A percentile compares a stretch with the other conserved stretches of the same genome.
phyloP scores from a whole-genome alignment of 257 asterid genomes.

The Solanum medicagineum region DNA sequence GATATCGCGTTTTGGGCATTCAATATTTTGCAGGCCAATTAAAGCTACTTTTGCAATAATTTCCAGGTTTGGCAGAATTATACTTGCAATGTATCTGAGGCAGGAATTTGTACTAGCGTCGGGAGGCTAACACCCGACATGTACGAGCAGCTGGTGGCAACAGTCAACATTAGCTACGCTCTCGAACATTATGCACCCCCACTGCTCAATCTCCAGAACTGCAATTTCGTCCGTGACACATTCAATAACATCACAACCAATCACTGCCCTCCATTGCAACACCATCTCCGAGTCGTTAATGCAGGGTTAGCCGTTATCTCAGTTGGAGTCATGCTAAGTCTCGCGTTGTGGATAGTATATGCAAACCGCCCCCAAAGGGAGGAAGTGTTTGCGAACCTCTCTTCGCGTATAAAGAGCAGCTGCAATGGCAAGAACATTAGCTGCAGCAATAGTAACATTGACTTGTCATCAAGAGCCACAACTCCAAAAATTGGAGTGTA shows the following conservation, averaged over 20 bases:
- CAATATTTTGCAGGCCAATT: background rate
- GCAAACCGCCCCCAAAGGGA: constrained; percentile 99
- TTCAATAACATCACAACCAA: constrained; percentile 54
- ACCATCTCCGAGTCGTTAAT: constrained; percentile 45
- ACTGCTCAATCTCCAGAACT: constrained; percentile 64
- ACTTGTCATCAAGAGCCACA: constrained; percentile 18
- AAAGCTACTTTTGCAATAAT: background rate
- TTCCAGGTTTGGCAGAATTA: constrained; percentile 43
- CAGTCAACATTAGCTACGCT: constrained; percentile 73
- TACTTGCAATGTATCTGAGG: constrained; percentile 23
- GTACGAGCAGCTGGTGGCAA: constrained; percentile 37
- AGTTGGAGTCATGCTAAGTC: constrained; percentile 87
- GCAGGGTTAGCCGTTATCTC: constrained; percentile 73
- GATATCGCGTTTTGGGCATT: background rate
- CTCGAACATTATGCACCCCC: constrained; percentile 79
- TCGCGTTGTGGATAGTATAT: constrained; percentile 78
- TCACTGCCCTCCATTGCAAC: constrained; percentile 64
- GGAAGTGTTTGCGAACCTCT: constrained; percentile 86
- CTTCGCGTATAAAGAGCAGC: constrained; percentile 36
- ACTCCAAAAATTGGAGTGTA: constrained; percentile 40
- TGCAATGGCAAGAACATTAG: constrained; percentile 27
- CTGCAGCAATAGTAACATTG: background rate
- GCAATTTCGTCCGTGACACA: constrained; percentile 83
- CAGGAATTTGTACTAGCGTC: constrained; percentile 23
- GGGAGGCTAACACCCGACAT: constrained; percentile 47